Base-by-base conservation (phyloP, 495 filamentous ascomycete species). In the Daldinia loculata region DNA sequence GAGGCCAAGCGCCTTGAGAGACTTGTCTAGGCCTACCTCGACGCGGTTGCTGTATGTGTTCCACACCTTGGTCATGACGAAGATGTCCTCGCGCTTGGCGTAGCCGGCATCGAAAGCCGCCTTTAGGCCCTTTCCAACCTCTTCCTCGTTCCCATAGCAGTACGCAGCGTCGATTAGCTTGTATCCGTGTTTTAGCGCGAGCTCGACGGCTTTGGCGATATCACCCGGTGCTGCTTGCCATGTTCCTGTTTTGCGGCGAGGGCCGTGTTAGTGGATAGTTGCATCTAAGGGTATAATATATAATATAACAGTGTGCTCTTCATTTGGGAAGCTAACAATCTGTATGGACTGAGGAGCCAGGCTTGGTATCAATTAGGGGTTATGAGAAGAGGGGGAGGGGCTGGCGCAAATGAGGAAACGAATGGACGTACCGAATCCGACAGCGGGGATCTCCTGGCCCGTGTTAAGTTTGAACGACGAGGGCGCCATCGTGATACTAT, bases 61-160 rank as follows among this genome's bases (percentile, higher is more conserved):
- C 93, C 92, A 95, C 32, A 95, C 80, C 80, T 97, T 97, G 27
- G 88, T 90, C 51, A 91, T 92, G 45, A 97, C 87, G 80, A 95
- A 97, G 48, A 95, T 79, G 60, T 95, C 90, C 77, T 92, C 88
- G 51, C 93, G 83, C 82, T 88, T 91, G 45, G 92, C 84, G 38
- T 85, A 83, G 1, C 91, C 91, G 1, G 82, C 75, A 7, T 79
- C 86, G 71, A 96, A 89, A 14, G 91, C 93, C 55, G 91, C 84
- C 51, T 80, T 80, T 50, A 89, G 76, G 5, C 84, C 87, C 61
- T 80, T 73, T 12, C 87, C 87, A 2, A 89, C 84, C 57, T 87
- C 83, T 53, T 85, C 81, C 67, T 88, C 86, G 81, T 89, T 88
- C 53, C 71, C 84, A 76, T 89, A 89, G 78, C 86, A 87, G 80